Evolutionary conservation across 2,329 filamentous ascomycete species (phyloP).

Genomic region (Phialemoniopsis sp.): DNA sequence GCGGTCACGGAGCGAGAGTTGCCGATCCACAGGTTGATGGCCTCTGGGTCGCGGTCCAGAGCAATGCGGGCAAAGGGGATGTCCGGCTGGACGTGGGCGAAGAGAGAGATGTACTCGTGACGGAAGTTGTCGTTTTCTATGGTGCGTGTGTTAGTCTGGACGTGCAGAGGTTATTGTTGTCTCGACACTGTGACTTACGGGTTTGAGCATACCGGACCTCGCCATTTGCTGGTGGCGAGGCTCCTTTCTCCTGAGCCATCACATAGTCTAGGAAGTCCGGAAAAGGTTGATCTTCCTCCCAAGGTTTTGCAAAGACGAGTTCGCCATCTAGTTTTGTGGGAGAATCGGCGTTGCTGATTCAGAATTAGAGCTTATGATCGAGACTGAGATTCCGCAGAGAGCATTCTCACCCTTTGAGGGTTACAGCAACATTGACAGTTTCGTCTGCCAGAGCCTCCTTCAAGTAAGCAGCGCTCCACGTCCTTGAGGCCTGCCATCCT

Average conservation of each 20-base stretch:
- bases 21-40: conserved; percentile 81
- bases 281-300: conserved; percentile 63
- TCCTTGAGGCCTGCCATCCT: conserved; percentile 57
- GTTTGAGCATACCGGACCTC: conserved; percentile 73
- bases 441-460: conserved; percentile 47
- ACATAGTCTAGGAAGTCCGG: conserved; percentile 58
- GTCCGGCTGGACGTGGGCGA: conserved; percentile 55
- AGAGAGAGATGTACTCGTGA: conserved; percentile 64
- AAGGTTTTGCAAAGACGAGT: conserved; percentile 65
- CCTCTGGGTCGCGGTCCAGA: conserved; percentile 62
- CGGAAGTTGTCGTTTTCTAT: conserved; percentile 77
- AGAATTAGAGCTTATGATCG: not conserved
- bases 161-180: no score
- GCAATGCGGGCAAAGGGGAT: conserved; percentile 73
- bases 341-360: conserved; percentile 42
- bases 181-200: conserved; percentile 39
- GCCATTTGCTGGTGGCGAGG: conserved; percentile 15
- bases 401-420: conserved; percentile 57
- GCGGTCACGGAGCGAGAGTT: conserved; percentile 66
- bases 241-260: conserved; percentile 46
- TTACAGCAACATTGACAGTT: conserved; percentile 71
- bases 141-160: no score
- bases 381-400: not conserved
- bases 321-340: conserved; percentile 35
- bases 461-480: conserved; percentile 62